A percentile compares a stretch with the other conserved stretches of the same genome.
phyloP scores from a whole-genome alignment of 2,329 filamentous ascomycete species.

The Fusarium hostae region DNA sequence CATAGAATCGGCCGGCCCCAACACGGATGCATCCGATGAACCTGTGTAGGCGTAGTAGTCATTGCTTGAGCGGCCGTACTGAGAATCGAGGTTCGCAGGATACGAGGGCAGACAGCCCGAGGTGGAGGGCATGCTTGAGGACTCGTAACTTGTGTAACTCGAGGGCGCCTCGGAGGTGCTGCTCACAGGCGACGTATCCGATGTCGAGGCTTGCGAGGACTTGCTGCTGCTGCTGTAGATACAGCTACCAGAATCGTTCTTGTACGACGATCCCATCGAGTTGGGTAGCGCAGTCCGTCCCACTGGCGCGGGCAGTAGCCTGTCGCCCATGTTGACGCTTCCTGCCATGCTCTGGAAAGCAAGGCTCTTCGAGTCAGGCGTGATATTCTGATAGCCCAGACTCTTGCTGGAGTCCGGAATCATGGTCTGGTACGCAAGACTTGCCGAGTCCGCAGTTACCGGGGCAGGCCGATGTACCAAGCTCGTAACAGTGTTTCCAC shows the following conservation, averaged over 20 bases:
- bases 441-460: conserved; percentile 11
- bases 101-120: conserved; percentile 31
- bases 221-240: conserved; percentile 38
- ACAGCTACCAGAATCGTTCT: conserved; percentile 43
- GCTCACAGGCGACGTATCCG: conserved; percentile 37
- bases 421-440: conserved; percentile 6
- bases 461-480: conserved; percentile 26
- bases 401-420: conserved; percentile 16
- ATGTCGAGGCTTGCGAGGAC: conserved; percentile 28
- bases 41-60: conserved; percentile 36
- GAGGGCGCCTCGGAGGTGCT: conserved; percentile 36
- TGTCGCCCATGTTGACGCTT: conserved; percentile 33
- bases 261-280: conserved; percentile 38
- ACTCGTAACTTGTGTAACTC: conserved; percentile 42
- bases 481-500: conserved; percentile 19
- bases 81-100: conserved; percentile 28
- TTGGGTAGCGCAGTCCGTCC: conserved; percentile 33
- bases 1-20: conserved; percentile 21
- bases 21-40: conserved; percentile 25
- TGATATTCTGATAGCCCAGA: neutral
- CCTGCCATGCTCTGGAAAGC: conserved; percentile 38
- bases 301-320: conserved; percentile 34
- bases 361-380: conserved; percentile 1
- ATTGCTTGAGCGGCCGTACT: conserved; percentile 28
- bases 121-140: conserved; percentile 35